These are phyloP conservation scores for Alternaria postmessia DNA, from an alignment of 2,329 filamentous ascomycete genomes.

Conservation along the genomic window DNA sequence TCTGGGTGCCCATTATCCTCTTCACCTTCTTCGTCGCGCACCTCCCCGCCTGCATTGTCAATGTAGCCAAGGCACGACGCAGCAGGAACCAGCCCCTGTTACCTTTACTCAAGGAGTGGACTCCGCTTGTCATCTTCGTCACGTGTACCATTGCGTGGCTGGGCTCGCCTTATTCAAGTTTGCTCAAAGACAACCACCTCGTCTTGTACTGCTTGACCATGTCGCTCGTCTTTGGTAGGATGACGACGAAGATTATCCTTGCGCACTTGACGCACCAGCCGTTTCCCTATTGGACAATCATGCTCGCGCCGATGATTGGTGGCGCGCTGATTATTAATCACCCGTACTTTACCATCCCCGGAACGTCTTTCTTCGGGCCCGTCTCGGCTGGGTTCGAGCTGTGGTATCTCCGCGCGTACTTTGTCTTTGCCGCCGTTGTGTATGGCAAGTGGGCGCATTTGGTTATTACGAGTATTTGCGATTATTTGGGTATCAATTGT, in stretches of 20 bases:
- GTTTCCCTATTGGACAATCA: conserved; percentile 95
- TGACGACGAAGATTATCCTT: conserved; percentile 99
- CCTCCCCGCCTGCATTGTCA: conserved; percentile 86
- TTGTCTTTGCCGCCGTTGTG: conserved; percentile 81
- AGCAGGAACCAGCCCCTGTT: conserved; percentile 75
- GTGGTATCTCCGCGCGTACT: conserved; percentile 83
- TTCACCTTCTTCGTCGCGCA: conserved; percentile 65
- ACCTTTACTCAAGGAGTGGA: conserved; percentile 92
- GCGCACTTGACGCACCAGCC: conserved; percentile 92
- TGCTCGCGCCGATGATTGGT: conserved; percentile 85
- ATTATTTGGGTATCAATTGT: conserved; percentile 92
- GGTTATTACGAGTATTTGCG: conserved; percentile 90
- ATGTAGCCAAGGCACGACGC: conserved; percentile 80
- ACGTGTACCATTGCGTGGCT: conserved; percentile 81
- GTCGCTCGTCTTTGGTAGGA: conserved; percentile 95
- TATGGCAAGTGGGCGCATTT: conserved; percentile 94
- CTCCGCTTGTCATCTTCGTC: conserved; percentile 85
- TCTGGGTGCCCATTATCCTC: conserved; percentile 75
- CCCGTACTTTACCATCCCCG: conserved; percentile 65
- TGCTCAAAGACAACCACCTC: conserved; percentile 85
- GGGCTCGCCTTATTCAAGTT: conserved; percentile 83
- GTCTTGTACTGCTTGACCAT: conserved; percentile 92
- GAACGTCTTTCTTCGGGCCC: conserved; percentile 64
- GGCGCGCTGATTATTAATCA: conserved; percentile 86
- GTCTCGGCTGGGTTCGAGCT: conserved; percentile 73